Conservation (phyloP, 2,329 filamentous ascomycete species). For the Calonectria pauciramosa region DNA sequence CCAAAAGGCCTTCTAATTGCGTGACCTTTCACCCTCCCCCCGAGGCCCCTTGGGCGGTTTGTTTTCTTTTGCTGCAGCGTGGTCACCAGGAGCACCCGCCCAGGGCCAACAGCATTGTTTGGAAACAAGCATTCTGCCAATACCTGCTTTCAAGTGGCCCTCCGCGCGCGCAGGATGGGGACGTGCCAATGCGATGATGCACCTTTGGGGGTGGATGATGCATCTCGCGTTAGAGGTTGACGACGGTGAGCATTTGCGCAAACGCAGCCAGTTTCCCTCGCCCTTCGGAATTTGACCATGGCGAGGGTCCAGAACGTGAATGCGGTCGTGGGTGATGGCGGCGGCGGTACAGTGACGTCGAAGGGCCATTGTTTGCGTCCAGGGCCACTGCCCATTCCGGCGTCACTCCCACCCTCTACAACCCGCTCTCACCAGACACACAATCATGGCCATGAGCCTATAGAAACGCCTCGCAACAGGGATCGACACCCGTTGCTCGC, state of each 20-base stretch:
- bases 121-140: slow-evolving; percentile 15
- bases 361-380: background rate
- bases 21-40: slow-evolving; percentile 14
- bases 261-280: background rate
- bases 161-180: background rate
- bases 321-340: background rate
- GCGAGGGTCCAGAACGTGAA: background rate
- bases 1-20: slow-evolving; percentile 33
- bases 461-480: slow-evolving; percentile 49
- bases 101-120: slow-evolving; percentile 11
- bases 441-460: slow-evolving; percentile 47
- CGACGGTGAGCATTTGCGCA: background rate
- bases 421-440: slow-evolving; percentile 33
- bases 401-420: background rate
- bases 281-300: background rate
- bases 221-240: slow-evolving; percentile 13
- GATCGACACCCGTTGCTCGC: slow-evolving; percentile 34
- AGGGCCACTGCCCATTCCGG: slow-evolving; percentile 6
- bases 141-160: slow-evolving; percentile 2
- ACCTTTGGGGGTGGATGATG: slow-evolving; percentile 1
- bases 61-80: slow-evolving; percentile 31
- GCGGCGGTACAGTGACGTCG: slow-evolving; percentile 3
- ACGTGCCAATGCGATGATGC: slow-evolving; percentile 4
- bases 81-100: slow-evolving; percentile 28
- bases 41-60: background rate